A percentile compares a stretch with the other conserved stretches of the same genome.
These are phyloP conservation scores for Gaertneriomyces semiglobifer DNA, from an alignment of 192 early-diverging fungal genomes.

Conservation along the genomic window DNA sequence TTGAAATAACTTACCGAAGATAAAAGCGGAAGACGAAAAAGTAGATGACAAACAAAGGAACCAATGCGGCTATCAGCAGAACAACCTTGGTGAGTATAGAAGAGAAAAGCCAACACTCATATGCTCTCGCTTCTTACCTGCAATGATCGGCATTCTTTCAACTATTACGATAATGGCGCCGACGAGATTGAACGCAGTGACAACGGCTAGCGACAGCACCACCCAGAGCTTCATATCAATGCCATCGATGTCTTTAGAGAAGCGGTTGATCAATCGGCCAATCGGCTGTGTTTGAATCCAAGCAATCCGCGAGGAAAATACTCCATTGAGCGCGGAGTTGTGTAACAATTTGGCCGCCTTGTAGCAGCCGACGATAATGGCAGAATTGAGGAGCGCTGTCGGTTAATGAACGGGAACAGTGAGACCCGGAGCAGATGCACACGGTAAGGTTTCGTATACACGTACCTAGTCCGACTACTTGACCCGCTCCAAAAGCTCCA, in stretches of 20 bases:
- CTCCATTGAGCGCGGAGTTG: conserved; percentile 35
- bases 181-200: background rate
- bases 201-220: conserved; percentile 11
- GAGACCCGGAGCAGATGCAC: too few species aligned
- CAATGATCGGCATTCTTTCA: conserved; percentile 48
- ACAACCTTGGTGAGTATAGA: too few species aligned
- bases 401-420: too few species aligned
- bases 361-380: conserved; percentile 5
- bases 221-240: conserved; percentile 55
- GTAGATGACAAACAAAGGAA: conserved; percentile 26
- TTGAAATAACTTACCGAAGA: conserved; percentile 68
- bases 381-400: too few species aligned
- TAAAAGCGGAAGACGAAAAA: conserved; percentile 36
- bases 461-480: too few species aligned
- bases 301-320: conserved; percentile 54
- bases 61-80: conserved; percentile 5
- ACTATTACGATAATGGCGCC: background rate
- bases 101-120: too few species aligned
- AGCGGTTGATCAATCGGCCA: conserved; percentile 66
- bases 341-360: conserved; percentile 22
- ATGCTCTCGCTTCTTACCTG: too few species aligned
- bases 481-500: too few species aligned
- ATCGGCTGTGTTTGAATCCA: conserved; percentile 61
- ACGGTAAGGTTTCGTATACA: too few species aligned
- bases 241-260: conserved; percentile 43